Conservation (phyloP, 2,329 filamentous ascomycete species). For the Ceratocystiopsis brevicomis region DNA sequence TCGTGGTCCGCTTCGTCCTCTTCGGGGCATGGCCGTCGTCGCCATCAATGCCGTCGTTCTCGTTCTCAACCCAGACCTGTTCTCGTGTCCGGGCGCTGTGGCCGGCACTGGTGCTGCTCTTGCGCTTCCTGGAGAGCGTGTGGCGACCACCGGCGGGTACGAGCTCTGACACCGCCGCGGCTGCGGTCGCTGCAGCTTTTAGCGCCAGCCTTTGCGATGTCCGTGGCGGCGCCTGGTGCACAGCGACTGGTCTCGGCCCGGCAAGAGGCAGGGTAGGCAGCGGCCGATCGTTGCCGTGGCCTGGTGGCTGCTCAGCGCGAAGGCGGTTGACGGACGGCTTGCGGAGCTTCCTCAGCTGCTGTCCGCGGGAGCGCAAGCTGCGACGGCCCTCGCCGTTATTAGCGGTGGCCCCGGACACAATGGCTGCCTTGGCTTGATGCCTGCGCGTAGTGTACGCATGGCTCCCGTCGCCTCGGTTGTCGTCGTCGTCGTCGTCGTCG, state of each 20-base stretch:
- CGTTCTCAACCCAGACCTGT: not conserved
- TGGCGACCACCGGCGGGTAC: not conserved
- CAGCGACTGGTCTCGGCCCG: not conserved
- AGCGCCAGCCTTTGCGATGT: not conserved
- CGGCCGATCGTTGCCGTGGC: too few species aligned
- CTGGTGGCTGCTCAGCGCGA: too few species aligned
- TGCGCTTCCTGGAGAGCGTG: conserved; percentile 1
- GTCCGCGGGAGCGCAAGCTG: not conserved
- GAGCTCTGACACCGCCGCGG: not conserved
- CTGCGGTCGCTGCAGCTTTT: not conserved
- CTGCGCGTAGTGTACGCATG: too few species aligned
- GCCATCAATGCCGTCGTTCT: not conserved
- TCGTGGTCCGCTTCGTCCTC: not conserved
- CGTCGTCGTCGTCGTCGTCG: conserved; percentile 2
- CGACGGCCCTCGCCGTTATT: not conserved
- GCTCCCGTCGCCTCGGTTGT: conserved; percentile 9
- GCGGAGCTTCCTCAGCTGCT: conserved; percentile 24
- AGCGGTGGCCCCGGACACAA: too few species aligned
- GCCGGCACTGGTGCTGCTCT: not conserved
- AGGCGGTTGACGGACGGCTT: conserved; percentile 13
- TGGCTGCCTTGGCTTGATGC: too few species aligned
- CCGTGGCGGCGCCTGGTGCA: conserved; percentile 4
- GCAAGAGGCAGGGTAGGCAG: too few species aligned
- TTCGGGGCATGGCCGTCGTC: not conserved
- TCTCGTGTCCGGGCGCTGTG: too few species aligned